Evolutionary conservation across 1,284 basidiomycete genomes (phyloP), one percentile per base, ranked within the genome.

Genomic region (Erythrobasidium hasegawianum): DNA sequence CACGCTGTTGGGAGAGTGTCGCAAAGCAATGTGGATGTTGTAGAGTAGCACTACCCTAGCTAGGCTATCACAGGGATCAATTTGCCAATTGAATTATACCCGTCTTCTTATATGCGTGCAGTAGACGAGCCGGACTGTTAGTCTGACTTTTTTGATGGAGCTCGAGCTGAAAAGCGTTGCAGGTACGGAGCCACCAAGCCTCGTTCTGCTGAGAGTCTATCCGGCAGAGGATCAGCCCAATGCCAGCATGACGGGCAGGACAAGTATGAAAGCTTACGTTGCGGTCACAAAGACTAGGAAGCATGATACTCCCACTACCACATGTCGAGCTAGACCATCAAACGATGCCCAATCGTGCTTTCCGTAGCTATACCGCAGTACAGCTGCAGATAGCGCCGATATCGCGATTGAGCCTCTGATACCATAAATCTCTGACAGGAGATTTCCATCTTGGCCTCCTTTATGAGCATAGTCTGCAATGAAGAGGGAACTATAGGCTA

Each of bases 401-500:
- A 45, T 26, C 11, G 52, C 3, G 11, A 57, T 39, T 2, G 62
- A 20, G 16, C 24, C 10, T 33, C 22, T 39, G 29, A 10, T 33
- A 18, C 50, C 29, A 43, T 45, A 40, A 14, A 47, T 22, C 10
- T 52, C 8, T 7, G 10, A 20, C 11, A n/a, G 11, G 13, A 65
- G 47, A 4, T 40, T 29, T 11, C 43, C 43, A 1, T 14, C 18
- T 14, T 13, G 11, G 0, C 18, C 33, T 8, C n/a, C 22, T 33
- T 33, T 41, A 5, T 27, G 10, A 5, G 33, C 54, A 39, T 41
- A 64, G 16, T 18, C n/a, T 3, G 33, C 20, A 20, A 68, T 54
- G 43, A 58, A 70, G 49, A 33, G 24, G 9, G 29, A 0, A 47
- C 60, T 54, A 24, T 59, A 89, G 13, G 77, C 75, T 57, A 85